Conservation (phyloP, 2,329 filamentous ascomycete genomes). For the Clonostachys rhizophaga region DNA sequence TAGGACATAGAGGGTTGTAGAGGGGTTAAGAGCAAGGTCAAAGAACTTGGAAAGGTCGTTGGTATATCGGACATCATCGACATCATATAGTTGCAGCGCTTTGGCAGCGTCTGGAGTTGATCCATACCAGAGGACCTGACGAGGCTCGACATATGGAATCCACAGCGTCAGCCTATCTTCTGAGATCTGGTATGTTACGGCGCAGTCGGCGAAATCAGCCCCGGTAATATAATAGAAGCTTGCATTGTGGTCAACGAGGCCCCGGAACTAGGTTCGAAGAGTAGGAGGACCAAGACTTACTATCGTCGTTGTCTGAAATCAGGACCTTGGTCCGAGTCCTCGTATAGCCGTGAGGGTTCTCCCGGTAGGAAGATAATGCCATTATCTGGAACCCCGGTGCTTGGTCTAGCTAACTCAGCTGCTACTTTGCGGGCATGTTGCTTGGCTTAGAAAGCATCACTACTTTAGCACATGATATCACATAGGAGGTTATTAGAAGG, state of each 20-base stretch:
- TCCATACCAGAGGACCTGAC: constrained; percentile 60
- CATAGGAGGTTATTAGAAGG: not conserved
- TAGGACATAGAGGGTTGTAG: constrained; percentile 36
- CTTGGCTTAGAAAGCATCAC: constrained; percentile 34
- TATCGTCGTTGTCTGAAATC: constrained; percentile 54
- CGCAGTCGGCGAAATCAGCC: constrained; percentile 47
- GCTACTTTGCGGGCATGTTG: constrained; percentile 53
- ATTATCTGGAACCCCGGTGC: constrained; percentile 24
- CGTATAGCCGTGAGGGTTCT: constrained; percentile 42
- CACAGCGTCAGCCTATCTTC: constrained; percentile 65
- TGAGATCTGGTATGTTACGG: constrained; percentile 51
- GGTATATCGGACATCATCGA: constrained; percentile 65
- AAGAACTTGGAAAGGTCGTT: constrained; percentile 45
- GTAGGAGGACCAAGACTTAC: constrained; percentile 28
- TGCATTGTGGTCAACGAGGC: not conserved
- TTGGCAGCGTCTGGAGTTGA: constrained; percentile 55
- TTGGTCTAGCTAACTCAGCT: constrained; percentile 28
- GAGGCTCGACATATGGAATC: constrained; percentile 64
- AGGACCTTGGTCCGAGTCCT: constrained; percentile 54
- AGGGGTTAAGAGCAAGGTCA: constrained; percentile 25
- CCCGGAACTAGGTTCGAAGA: no score
- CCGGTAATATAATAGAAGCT: constrained; percentile 58
- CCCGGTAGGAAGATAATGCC: constrained; percentile 55
- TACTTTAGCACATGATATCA: not conserved
- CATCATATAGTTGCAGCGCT: constrained; percentile 57